A percentile compares a stretch with the other conserved stretches of the same genome.
Evolutionary conservation across 441 rosid genomes (phyloP).

Genomic region (Pelargonium hybrid): DNA sequence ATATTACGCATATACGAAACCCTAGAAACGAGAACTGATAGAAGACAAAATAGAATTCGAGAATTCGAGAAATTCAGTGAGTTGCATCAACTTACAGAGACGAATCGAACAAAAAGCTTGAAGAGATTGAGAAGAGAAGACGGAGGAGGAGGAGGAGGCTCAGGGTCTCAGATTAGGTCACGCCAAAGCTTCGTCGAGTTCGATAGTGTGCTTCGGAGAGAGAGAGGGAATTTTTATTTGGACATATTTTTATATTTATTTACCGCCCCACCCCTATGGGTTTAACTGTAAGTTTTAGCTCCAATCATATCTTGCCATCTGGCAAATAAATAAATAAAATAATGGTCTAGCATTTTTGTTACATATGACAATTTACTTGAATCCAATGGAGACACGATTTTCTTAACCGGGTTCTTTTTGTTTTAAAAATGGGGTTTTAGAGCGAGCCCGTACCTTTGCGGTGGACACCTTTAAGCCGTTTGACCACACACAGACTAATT

Average conservation of each 20-base stretch:
- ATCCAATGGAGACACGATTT: too few species aligned
- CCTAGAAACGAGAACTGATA: not conserved
- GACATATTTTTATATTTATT: not conserved
- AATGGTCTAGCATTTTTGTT: too few species aligned
- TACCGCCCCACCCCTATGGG: not conserved
- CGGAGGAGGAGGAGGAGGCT: conserved; percentile 4
- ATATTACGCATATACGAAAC: not conserved
- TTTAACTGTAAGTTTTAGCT: not conserved
- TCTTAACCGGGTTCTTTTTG: too few species aligned
- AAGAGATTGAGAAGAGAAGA: not conserved
- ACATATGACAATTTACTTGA: too few species aligned
- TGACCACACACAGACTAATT: too few species aligned
- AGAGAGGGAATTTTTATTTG: not conserved
- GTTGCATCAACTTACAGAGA: not conserved
- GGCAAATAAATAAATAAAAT: too few species aligned
- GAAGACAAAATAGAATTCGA: not conserved
- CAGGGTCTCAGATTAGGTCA: not conserved
- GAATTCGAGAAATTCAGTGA: not conserved
- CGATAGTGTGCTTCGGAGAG: not conserved
- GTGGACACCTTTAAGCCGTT: too few species aligned
- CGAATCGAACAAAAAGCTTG: not conserved
- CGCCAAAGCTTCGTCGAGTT: not conserved
- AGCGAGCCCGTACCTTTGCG: too few species aligned
- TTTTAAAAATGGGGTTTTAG: too few species aligned
- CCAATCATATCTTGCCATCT: not conserved